Conservation (phyloP, 306 rosid genomes). For the Rosa rugosa region DNA sequence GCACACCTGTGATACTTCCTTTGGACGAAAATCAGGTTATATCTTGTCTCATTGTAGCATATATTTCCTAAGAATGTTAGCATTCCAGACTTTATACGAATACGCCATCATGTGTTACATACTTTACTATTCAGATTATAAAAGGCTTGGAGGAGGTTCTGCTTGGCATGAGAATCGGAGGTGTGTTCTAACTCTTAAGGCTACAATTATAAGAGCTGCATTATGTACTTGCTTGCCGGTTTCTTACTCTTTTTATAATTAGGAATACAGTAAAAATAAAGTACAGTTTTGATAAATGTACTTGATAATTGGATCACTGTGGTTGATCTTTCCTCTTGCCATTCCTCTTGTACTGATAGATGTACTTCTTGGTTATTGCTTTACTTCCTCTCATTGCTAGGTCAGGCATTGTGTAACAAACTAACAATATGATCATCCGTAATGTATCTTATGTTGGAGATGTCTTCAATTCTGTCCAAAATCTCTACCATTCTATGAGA, state of each 20-base stretch:
- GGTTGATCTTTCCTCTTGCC: neutral
- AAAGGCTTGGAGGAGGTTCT: conserved; percentile 81
- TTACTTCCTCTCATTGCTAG: neutral
- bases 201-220: neutral
- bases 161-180: conserved; percentile 84
- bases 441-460: no score
- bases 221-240: neutral
- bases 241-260: neutral
- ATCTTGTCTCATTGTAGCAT: conserved; percentile 26
- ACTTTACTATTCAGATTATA: conserved; percentile 54
- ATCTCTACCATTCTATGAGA: neutral
- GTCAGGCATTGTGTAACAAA: neutral
- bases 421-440: neutral
- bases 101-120: neutral
- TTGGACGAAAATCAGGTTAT: conserved; percentile 75
- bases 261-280: neutral
- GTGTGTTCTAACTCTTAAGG: conserved; percentile 34
- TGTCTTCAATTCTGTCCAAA: neutral
- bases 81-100: neutral
- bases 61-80: neutral
- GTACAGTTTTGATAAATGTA: neutral
- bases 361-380: neutral
- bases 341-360: neutral
- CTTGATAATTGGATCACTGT: neutral
- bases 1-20: conserved; percentile 75